Base-by-base conservation (phyloP, 2,329 filamentous ascomycete genomes). In the Cladosporium phlei region DNA sequence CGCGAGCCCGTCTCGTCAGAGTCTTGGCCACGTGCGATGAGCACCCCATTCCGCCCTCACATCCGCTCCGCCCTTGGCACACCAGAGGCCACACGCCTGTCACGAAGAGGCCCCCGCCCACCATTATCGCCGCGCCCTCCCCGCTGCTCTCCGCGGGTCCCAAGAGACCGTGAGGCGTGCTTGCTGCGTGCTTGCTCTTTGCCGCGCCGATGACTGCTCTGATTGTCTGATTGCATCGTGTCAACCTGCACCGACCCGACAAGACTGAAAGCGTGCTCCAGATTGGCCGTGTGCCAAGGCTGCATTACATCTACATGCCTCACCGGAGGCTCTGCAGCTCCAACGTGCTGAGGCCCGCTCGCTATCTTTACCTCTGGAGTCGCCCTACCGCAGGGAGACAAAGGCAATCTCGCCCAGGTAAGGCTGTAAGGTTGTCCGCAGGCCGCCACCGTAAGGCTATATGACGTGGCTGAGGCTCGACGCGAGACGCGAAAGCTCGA, bases 101-200 rank as follows among this genome's bases (percentile, higher is more conserved):
- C n/a, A n/a, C n/a, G n/a, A n/a, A n/a, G n/a, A n/a, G n/a, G n/a
- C n/a, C 40, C 24, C 42, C 42, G 42, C 42, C 34, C 33, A 17
- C 42, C 42, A 45, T 45, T 45, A 37, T 45, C 42, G 42, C 42
- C 42, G 42, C 42, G 42, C 42, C 42, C 32, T 14, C 40, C 40
- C 40, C 30, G 32, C 40, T 35, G 21, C 22, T n/a, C 30, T 25
- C 32, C 42, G 42, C 42, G 42, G 39, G 11, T 43, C 39, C 38
- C 39, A 43, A 43, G 39, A 43, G 17, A n/a, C n/a, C n/a, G n/a
- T n/a, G n/a, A n/a, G n/a, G n/a, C n/a, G n/a, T n/a, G n/a, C n/a
- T n/a, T n/a, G n/a, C 25, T 42, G 38, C 35, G 19, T 3, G 22
- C 32, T 19, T 5, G 16, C 32, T 16, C 9, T 12, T 4, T 28